Percentiles rank a stretch among this genome's conserved stretches.
These are phyloP conservation scores for Phyllostachys edulis DNA, from an alignment of 176 grass and related monocot genomes.

Conservation along the genomic window DNA sequence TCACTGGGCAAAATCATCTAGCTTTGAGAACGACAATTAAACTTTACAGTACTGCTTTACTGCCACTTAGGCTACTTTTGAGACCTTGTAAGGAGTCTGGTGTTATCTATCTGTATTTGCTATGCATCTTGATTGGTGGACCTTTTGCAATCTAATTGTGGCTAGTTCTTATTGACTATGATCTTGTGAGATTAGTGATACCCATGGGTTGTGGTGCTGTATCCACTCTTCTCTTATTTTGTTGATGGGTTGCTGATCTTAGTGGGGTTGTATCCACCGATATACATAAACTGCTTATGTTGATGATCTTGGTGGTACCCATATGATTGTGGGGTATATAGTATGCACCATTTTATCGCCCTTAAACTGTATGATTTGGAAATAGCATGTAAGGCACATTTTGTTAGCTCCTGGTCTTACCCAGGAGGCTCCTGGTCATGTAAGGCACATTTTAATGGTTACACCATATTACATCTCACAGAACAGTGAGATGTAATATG, in stretches of 20 bases:
- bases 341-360: too few species aligned
- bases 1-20: background rate
- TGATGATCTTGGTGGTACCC: background rate
- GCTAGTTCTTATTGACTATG: background rate
- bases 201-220: background rate
- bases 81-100: background rate
- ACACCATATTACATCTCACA: too few species aligned
- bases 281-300: background rate
- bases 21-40: background rate
- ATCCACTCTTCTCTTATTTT: background rate
- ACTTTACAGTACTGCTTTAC: background rate
- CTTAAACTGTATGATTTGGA: too few species aligned
- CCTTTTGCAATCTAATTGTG: background rate
- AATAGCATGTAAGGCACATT: too few species aligned
- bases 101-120: background rate
- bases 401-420: too few species aligned
- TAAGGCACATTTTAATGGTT: too few species aligned
- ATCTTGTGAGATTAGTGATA: background rate
- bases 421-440: too few species aligned
- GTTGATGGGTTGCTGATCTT: background rate
- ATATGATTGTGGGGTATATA: too few species aligned
- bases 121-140: background rate
- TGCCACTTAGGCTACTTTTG: background rate
- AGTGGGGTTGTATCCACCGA: background rate
- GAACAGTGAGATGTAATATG: too few species aligned